Conservation (phyloP, 106 monocot species). For the Dactylorhiza incarnata region DNA sequence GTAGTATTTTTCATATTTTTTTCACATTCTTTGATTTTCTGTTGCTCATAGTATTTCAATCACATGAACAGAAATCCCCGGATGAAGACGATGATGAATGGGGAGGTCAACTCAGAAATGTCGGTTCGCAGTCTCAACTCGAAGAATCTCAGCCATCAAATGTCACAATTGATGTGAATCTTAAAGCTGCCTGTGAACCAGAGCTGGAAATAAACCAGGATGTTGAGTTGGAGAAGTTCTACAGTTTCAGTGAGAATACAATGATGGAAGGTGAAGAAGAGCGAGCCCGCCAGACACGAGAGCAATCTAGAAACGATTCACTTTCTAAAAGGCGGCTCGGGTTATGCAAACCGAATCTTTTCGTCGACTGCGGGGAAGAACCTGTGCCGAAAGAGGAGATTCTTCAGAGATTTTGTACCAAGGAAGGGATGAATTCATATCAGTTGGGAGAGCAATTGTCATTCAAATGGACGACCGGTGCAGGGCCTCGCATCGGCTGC, state of each 20-base stretch:
- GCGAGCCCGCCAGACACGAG: not conserved
- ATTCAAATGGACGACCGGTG: constrained; percentile 34
- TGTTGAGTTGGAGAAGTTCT: not conserved
- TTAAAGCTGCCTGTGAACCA: not conserved
- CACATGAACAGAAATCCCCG: not conserved
- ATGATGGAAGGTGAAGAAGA: not conserved
- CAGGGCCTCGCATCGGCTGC: constrained; percentile 40
- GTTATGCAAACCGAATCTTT: not conserved
- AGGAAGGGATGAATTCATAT: constrained; percentile 3
- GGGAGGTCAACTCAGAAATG: not conserved
- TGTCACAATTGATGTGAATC: not conserved
- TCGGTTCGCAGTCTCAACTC: not conserved
- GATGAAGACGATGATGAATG: not conserved
- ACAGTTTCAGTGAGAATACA: not conserved
- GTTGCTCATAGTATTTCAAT: not conserved
- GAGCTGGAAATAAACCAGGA: not conserved
- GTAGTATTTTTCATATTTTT: not conserved
- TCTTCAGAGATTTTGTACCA: not conserved
- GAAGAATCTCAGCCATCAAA: not conserved
- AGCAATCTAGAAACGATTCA: not conserved
- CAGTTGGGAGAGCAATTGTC: constrained; percentile 16
- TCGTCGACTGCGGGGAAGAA: not conserved
- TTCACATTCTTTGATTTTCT: not conserved
- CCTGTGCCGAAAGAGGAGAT: not conserved
- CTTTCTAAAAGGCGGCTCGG: not conserved